Evolutionary conservation across 2,329 filamentous ascomycete genomes (phyloP), one percentile per base, ranked within the genome.

Genomic region (Aspergillus ochraceus): DNA sequence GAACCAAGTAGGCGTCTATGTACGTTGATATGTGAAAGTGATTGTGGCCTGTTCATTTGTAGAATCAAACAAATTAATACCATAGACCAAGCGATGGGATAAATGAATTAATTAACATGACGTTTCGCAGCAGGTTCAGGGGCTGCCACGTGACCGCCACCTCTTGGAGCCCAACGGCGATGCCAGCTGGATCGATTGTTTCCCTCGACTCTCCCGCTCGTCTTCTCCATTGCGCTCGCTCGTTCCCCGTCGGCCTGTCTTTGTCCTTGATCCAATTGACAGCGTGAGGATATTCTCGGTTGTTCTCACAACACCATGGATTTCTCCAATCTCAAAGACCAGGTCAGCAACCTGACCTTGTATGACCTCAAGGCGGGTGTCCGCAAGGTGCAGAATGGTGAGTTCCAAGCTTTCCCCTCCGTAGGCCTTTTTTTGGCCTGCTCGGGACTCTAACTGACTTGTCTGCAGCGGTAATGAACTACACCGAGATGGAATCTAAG

Each of bases 351-450:
- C 81, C 84, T 97, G 84, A 91, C 90, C 71, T 84, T 97, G 77
- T 97, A 97, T 83, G 93, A 97, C 79, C 75, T 97, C 81, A 97
- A 97, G 82, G 93, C 93, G 57, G 90, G 92, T 66, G 92, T 97
- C 69, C 89, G 93, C 68, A 97, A 97, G 79, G 91, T 96, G 61
- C 93, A 97, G 74, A 97, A 97, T 94, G 93, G 93, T 97, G 81
- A 69, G 84, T 55, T 24, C 42, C 46, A 32, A 10, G 19, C 22
- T 42, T n/a, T 47, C 42, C 5, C 26, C 29, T 32, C 10, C 29
- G 8, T 22, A 22, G 26, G 24, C 53, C n/a, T n/a, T n/a, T n/a
- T 24, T 55, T 51, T 47, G 20, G 55, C 29, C 4, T 51, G 57
- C 45, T 24, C 19, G 17, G 9, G 20, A 6, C 45, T 60, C 60